Evolutionary conservation across 768 basidiomycete species (phyloP).

Genomic region (Cystofilobasidium capitatum): DNA sequence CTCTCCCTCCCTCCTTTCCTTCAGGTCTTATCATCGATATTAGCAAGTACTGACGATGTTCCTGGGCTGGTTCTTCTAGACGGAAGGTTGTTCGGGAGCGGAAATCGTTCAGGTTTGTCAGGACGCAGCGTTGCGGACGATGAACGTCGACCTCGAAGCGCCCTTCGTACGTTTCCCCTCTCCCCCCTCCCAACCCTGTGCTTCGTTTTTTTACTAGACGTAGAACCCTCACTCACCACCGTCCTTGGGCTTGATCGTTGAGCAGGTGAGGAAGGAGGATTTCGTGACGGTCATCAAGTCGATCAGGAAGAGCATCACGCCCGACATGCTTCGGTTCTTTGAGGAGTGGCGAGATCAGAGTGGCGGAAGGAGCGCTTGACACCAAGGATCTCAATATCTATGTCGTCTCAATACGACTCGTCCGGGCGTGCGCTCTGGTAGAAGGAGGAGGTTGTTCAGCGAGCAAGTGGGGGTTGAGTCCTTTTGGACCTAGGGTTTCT

Average conservation of each 20-base stretch:
- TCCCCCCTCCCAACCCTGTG: neutral
- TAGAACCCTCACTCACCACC: neutral
- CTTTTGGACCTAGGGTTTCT: too few relatives aligned
- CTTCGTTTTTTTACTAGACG: neutral
- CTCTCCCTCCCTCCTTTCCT: neutral
- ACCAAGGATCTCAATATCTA: neutral
- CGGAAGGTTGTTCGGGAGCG: conserved; percentile 91
- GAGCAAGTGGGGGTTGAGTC: too few relatives aligned
- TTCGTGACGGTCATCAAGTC: conserved; percentile 63
- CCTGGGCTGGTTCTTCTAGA: conserved; percentile 64
- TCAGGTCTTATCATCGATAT: neutral
- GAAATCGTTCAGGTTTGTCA: conserved; percentile 87
- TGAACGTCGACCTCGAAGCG: conserved; percentile 76
- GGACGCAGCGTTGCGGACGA: conserved; percentile 85
- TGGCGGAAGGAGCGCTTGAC: conserved; percentile 28
- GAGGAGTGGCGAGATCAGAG: conserved; percentile 54
- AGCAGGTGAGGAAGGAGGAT: conserved; percentile 62
- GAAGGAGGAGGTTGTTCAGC: too few relatives aligned
- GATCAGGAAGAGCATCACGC: conserved; percentile 74
- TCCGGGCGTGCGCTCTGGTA: too few relatives aligned
- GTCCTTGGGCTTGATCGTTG: neutral
- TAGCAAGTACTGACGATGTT: conserved; percentile 35
- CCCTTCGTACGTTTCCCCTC: conserved; percentile 50
- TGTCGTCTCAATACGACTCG: too few relatives aligned
- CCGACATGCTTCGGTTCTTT: conserved; percentile 61